A percentile compares a stretch with the other conserved stretches of the same genome.
Conservation (phyloP, 768 basidiomycete genomes). For the Russula griseocarnosa region DNA sequence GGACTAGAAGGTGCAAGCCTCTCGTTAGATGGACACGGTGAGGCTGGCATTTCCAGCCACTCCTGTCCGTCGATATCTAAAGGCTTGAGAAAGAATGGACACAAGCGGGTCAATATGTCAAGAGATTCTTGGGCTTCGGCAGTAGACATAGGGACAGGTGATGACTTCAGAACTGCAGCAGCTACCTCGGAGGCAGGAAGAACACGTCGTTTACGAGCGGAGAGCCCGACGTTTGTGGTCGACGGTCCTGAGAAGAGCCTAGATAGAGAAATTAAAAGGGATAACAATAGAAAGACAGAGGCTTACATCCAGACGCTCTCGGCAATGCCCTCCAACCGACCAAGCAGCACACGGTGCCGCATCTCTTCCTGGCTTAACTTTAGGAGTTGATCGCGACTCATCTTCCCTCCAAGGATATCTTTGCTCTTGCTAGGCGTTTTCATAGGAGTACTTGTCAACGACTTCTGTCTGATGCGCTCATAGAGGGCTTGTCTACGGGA, state of each 20-base stretch:
- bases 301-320: constrained; percentile 82
- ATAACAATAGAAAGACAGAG: background rate
- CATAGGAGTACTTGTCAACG: constrained; percentile 62
- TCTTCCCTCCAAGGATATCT: constrained; percentile 40
- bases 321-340: constrained; percentile 74
- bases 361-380: constrained; percentile 76
- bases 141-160: constrained; percentile 71
- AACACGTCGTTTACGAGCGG: constrained; percentile 64
- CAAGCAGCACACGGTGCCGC: constrained; percentile 69
- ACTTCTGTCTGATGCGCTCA: constrained; percentile 73
- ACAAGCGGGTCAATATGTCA: constrained; percentile 58
- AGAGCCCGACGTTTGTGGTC: constrained; percentile 49
- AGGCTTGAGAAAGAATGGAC: constrained; percentile 74
- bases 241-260: constrained; percentile 73
- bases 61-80: constrained; percentile 57
- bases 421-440: constrained; percentile 44
- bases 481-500: constrained; percentile 77
- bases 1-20: constrained; percentile 47
- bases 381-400: constrained; percentile 63
- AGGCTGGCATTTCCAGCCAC: constrained; percentile 59
- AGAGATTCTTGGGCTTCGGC: constrained; percentile 77
- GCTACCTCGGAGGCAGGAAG: constrained; percentile 64
- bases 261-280: constrained; percentile 3
- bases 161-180: constrained; percentile 71
- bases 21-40: constrained; percentile 24